phyloP scores from a whole-genome alignment of 345 rosid species.

The Durio zibethinus region DNA sequence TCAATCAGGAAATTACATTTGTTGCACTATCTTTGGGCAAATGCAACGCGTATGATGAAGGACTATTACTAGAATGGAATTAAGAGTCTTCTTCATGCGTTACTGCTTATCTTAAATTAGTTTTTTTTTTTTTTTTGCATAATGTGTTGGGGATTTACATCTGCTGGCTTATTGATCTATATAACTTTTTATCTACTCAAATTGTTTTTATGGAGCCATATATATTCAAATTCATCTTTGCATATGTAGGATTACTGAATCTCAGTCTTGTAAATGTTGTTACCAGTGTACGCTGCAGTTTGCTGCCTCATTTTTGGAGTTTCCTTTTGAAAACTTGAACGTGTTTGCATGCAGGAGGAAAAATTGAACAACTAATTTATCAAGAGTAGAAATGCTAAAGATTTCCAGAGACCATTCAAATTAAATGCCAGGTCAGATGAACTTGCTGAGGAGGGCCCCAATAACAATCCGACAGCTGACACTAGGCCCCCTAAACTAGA shows the following conservation, averaged over 20 bases:
- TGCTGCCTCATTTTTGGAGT: not conserved
- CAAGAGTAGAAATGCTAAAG: slow-evolving; percentile 64
- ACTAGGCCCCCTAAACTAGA: slow-evolving; percentile 25
- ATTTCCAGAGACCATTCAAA: slow-evolving; percentile 71
- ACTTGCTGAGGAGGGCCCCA: slow-evolving; percentile 33
- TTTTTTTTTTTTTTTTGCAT: not conserved
- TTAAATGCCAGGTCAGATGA: slow-evolving; percentile 44
- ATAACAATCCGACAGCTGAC: slow-evolving; percentile 19
- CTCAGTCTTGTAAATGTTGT: not conserved
- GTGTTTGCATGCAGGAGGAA: slow-evolving; percentile 61
- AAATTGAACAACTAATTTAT: slow-evolving; percentile 63
- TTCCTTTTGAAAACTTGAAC: not conserved
- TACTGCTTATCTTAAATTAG: not conserved
- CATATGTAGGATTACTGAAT: not conserved
- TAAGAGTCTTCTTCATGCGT: not conserved
- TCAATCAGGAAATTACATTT: not conserved
- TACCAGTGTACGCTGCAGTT: not conserved
- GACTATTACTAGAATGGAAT: not conserved
- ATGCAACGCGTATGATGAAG: not conserved
- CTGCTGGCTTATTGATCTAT: not conserved
- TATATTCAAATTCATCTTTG: not conserved
- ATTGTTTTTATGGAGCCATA: not conserved
- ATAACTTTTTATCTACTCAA: not conserved
- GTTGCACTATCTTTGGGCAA: not conserved
- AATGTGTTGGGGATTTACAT: not conserved